Conservation (phyloP, 148 eudicot species). For the Chenopodium album region DNA sequence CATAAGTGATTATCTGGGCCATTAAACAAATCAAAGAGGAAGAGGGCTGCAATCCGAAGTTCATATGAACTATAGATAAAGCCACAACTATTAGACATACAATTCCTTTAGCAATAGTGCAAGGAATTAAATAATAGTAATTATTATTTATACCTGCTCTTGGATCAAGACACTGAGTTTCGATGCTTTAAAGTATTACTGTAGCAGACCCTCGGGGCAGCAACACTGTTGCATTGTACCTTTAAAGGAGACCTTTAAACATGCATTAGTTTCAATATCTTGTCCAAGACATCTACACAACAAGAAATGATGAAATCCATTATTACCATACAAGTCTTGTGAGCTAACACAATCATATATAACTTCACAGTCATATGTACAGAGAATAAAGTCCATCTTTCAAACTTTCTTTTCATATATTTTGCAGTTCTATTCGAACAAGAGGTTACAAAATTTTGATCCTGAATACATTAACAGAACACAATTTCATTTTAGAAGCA, state of each 20-base stretch:
- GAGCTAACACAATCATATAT: neutral
- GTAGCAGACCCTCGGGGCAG: neutral
- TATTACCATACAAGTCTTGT: neutral
- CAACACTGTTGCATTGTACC: constrained; percentile 4
- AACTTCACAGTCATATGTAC: neutral
- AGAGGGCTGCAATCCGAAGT: neutral
- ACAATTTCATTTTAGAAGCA: constrained; percentile 2
- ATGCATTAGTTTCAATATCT: neutral
- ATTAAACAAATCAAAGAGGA: too few relatives aligned
- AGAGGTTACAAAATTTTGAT: neutral
- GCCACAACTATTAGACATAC: too few relatives aligned
- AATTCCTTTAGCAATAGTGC: too few relatives aligned
- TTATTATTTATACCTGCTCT: constrained; percentile 13
- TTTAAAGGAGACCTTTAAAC: neutral
- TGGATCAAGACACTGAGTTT: neutral
- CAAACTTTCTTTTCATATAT: neutral
- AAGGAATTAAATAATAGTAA: too few relatives aligned
- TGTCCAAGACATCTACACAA: neutral
- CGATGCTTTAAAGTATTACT: neutral
- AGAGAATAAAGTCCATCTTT: neutral
- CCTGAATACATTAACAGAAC: constrained; percentile 1
- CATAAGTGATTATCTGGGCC: too few relatives aligned
- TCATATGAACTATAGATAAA: neutral
- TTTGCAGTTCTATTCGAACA: neutral
- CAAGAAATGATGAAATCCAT: neutral